phyloP scores from a whole-genome alignment of 305 asterid species.

The Fraxinus albicans region DNA sequence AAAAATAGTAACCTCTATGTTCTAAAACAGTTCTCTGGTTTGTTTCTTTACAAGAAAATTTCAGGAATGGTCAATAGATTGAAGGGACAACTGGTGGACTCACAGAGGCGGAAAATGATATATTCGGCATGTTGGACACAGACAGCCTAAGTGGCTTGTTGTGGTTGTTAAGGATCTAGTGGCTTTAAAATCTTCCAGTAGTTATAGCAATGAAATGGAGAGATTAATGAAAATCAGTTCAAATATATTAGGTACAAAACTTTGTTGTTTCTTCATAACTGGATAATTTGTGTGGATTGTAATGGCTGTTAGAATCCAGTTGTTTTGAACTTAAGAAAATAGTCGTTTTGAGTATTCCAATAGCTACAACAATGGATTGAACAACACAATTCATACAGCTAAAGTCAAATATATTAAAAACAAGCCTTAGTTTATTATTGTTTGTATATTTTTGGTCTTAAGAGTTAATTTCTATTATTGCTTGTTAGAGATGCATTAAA shows the following conservation, averaged over 20 bases:
- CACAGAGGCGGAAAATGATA: neutral
- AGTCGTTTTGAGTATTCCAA: neutral
- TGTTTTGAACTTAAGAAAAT: neutral
- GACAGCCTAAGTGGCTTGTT: neutral
- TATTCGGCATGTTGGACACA: neutral
- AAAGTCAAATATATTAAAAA: neutral
- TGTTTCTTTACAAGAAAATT: neutral
- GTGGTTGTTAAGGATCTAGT: neutral
- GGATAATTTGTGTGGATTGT: neutral
- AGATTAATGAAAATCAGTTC: neutral
- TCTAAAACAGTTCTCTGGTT: neutral
- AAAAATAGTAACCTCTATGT: slow-evolving; percentile 15
- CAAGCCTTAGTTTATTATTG: neutral
- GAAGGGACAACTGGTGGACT: neutral
- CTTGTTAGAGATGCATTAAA: neutral
- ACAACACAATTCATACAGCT: neutral
- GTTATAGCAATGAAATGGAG: neutral
- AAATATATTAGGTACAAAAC: neutral
- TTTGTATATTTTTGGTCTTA: neutral
- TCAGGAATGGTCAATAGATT: neutral
- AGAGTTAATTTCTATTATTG: neutral
- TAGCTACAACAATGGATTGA: neutral
- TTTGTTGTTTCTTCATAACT: neutral
- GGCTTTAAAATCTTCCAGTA: neutral
- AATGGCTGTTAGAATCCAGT: neutral